These are phyloP conservation scores for Pythium angustatum DNA, from an alignment of 352 stramenopile genomes.

Conservation along the genomic window DNA sequence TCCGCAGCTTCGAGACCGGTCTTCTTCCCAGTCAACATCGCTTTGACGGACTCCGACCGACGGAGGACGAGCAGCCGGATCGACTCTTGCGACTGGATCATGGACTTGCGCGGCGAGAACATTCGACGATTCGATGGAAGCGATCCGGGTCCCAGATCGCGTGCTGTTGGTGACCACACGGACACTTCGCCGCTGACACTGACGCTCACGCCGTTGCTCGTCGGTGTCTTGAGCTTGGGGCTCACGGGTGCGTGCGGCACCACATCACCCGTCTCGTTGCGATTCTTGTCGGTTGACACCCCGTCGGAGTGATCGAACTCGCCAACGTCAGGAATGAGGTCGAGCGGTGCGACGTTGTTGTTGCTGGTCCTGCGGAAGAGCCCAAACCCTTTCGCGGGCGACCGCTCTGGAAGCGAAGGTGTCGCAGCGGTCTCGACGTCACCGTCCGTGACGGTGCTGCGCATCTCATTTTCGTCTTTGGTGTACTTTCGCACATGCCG, in stretches of 20 bases:
- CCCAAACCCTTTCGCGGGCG: slow-evolving; percentile 1
- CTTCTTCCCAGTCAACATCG: slow-evolving; percentile 9
- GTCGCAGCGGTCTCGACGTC: background rate
- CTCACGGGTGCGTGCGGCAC: background rate
- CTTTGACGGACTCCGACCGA: slow-evolving; percentile 22
- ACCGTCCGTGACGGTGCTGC: background rate
- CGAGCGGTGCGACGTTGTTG: slow-evolving; percentile 15
- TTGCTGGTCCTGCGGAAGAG: slow-evolving; percentile 17
- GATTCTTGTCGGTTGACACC: background rate
- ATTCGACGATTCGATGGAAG: background rate
- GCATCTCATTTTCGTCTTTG: background rate
- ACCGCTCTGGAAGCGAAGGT: background rate
- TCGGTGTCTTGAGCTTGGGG: background rate
- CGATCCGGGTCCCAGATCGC: background rate
- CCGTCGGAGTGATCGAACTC: too few relatives aligned
- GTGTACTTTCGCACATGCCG: background rate
- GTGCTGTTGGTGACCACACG: background rate
- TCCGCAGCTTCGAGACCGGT: background rate
- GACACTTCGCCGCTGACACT: background rate
- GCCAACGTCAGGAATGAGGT: background rate
- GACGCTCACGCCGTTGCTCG: background rate
- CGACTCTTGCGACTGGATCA: slow-evolving; percentile 44
- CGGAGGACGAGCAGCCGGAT: slow-evolving; percentile 31
- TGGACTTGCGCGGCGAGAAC: slow-evolving; percentile 29
- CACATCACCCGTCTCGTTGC: background rate